Evolutionary conservation across 2,329 filamentous ascomycete species (phyloP), one percentile per base, ranked within the genome.

Genomic region (Penicillium sumatraense): DNA sequence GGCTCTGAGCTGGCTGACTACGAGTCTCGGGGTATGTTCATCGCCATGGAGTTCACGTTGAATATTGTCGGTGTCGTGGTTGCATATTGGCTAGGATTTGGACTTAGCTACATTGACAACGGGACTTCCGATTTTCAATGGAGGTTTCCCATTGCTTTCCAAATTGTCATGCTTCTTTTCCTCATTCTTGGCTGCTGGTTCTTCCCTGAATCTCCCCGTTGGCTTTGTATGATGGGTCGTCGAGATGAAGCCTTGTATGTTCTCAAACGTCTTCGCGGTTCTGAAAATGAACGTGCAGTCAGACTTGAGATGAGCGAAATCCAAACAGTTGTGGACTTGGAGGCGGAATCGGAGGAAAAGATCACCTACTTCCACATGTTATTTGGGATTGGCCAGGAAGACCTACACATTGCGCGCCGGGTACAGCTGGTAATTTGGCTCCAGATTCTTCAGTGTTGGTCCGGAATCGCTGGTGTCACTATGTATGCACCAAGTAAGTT

Each of bases 21-120:
- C 65, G 86, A 80, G 0, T 84, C 82, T 8, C 80, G 88, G 29
- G 88, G 87, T 5, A 80, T 84, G 49, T 87, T 88, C 60, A 83
- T 89, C 49, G 83, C 85, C 20, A 84, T 88, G 51, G 86, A 89
- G 62, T 89, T 90, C 62, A 89, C 85, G 0, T 72, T 89, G 6
- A 89, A 89, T 66, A 88, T 89, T 58, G 83, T 87, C 47, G 86
- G 86, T 59, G 84, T 88, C 0, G 81, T 84, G 23, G 79, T 85
- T 29, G 70, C 80, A 3, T 88, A 88, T 62, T 86, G 83, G 83
- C 66, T 78, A 5, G 72, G 74, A 59, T 84, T 81, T 52, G 84
- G 83, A 3, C 76, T 83, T 11, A 82, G 81, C 0, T 87, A 83
- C 65, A 80, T 83, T 57, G 78, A 85, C 50, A 76, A 80, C 26